Evolutionary conservation across 768 basidiomycete species (phyloP).

Genomic region (Tylopilus rubrobrunneus): DNA sequence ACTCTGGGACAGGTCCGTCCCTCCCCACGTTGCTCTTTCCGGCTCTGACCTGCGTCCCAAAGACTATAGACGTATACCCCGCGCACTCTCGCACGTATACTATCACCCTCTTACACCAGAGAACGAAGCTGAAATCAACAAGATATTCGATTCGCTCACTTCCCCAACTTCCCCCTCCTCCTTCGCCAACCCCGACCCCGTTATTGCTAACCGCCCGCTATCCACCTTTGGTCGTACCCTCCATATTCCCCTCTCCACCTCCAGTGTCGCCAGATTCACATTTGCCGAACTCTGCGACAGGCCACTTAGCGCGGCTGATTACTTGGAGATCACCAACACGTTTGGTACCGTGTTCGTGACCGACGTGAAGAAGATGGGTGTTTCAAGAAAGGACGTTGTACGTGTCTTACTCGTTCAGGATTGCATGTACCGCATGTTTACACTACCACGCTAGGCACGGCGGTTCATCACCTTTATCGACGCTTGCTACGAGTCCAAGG

Average conservation of each 20-base stretch:
- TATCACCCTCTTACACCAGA: conserved; percentile 72
- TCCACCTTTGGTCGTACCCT: conserved; percentile 90
- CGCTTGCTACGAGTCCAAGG: conserved; percentile 92
- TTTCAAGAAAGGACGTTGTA: conserved; percentile 85
- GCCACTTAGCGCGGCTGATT: conserved; percentile 92
- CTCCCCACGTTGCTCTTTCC: neutral
- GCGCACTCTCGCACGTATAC: conserved; percentile 92
- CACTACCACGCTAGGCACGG: conserved; percentile 54
- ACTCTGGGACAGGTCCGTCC: conserved; percentile 84
- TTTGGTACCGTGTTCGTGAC: conserved; percentile 87
- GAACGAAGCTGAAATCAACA: conserved; percentile 67
- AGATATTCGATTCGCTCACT: conserved; percentile 77
- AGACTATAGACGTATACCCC: conserved; percentile 95
- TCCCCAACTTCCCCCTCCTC: conserved; percentile 38
- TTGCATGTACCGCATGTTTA: neutral
- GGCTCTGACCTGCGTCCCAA: conserved; percentile 1
- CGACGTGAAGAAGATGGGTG: conserved; percentile 84
- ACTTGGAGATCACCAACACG: conserved; percentile 84
- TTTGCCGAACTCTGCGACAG: conserved; percentile 86
- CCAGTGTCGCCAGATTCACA: conserved; percentile 76
- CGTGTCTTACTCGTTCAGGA: conserved; percentile 1
- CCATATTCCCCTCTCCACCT: conserved; percentile 73
- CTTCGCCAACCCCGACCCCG: conserved; percentile 37
- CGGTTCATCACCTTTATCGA: conserved; percentile 98
- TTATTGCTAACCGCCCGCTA: conserved; percentile 60